Base-by-base conservation (phyloP, 129 eudicot genomes). In the Scalesia atractyloides region DNA sequence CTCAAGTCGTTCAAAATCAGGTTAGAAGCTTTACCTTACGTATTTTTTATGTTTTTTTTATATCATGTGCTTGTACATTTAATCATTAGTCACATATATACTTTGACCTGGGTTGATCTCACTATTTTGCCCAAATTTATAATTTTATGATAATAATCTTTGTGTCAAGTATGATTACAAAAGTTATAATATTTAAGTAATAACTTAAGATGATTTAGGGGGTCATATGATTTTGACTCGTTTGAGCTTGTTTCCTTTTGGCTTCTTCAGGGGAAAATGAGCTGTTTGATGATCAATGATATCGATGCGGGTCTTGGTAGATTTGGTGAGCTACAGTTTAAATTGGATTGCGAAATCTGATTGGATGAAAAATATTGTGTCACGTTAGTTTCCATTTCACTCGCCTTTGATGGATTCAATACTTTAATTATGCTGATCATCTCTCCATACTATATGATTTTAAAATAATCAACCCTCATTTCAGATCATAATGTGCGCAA, bases 221-320 rank as follows among this genome's bases (percentile, higher is more conserved):
- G 65, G 67, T 62, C 34, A 34, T 2, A 34, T n/a, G 13, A 46
- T 59, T 30, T 30, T 63, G 18, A 63, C 26, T 15, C 2, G 30
- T 63, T 30, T 30, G 34, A 30, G 34, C 34, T 30, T 30, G 34
- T 30, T 36, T 16, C 14, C 68, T 36, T 77, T 61, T 74, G 70
- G 70, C 72, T 69, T 79, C 30, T 80, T 68, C 87, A 94, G 98
- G 98, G 98, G 66, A 94, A 94, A 80, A 81, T 94, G 96, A 94
- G 98, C 75, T 90, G 97, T 78, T 85, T 94, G 84, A 86, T 94
- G 96, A 79, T 94, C 76, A 94, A 94, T 76, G 98, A 94, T 73
- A 82, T 94, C 10, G 98, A 94, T 81, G 98, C 98, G 71, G 98
- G 98, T 73, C 87, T 94, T 82, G 98, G 98, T 77, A 90, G 96